A percentile compares a stretch with the other conserved stretches of the same genome.
These are phyloP conservation scores for Beta lomatogona DNA, from an alignment of 179 eudicot genomes.

Conservation along the genomic window DNA sequence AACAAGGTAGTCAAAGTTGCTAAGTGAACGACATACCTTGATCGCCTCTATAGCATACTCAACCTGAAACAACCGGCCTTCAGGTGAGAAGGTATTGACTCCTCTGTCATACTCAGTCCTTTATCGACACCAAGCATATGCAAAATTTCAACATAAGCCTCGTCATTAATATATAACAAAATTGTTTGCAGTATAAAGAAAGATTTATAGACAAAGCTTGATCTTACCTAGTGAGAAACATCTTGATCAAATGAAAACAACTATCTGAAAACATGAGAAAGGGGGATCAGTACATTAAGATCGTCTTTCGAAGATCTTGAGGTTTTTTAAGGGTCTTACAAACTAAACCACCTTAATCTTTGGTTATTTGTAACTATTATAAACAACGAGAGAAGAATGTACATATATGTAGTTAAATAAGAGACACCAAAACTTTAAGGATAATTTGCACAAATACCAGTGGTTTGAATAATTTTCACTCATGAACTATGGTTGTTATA, in stretches of 20 bases:
- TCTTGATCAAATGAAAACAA: conserved; percentile 25
- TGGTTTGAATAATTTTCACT: neutral
- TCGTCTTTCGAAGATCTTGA: too few relatives aligned
- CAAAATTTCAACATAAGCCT: conserved; percentile 10
- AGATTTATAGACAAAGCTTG: conserved; percentile 17
- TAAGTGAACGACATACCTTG: conserved; percentile 50
- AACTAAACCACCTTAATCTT: neutral
- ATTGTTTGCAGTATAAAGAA: conserved; percentile 1
- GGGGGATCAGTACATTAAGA: conserved; percentile 3
- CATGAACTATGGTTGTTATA: too few relatives aligned
- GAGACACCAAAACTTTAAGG: neutral
- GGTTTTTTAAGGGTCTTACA: neutral
- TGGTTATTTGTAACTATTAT: neutral
- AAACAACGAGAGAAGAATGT: neutral
- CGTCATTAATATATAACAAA: neutral
- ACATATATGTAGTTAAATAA: neutral
- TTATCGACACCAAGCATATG: conserved; percentile 23
- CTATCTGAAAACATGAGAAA: conserved; percentile 12
- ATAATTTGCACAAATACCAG: neutral
- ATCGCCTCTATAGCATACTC: conserved; percentile 99
- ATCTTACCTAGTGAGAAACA: conserved; percentile 85
- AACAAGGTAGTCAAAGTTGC: conserved; percentile 4
- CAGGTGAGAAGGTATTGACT: conserved; percentile 98
- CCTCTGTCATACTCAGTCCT: conserved; percentile 99
- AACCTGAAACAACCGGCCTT: conserved; percentile 97